phyloP scores from a whole-genome alignment of 805 yeast species.

The Spathaspora hagerdaliae region DNA sequence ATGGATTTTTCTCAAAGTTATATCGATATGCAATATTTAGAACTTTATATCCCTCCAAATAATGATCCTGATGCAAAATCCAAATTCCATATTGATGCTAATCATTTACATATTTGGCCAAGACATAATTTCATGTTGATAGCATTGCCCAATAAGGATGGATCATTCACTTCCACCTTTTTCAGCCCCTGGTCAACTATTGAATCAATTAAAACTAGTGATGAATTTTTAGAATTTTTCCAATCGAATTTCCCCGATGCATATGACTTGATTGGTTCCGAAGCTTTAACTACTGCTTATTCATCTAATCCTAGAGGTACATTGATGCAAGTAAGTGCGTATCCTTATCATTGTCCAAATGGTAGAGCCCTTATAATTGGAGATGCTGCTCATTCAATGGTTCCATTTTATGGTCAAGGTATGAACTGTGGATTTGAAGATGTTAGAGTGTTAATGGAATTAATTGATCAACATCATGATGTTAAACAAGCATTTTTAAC shows the following conservation, averaged over 20 bases:
- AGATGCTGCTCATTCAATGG: slow-evolving; percentile 96
- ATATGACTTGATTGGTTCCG: slow-evolving; percentile 57
- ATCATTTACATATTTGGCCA: slow-evolving; percentile 93
- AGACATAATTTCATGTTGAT: slow-evolving; percentile 81
- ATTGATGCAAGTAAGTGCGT: slow-evolving; percentile 66
- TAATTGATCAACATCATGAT: slow-evolving; percentile 31
- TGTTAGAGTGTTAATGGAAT: slow-evolving; percentile 59
- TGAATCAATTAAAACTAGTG: slow-evolving; percentile 45
- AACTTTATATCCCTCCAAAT: slow-evolving; percentile 67
- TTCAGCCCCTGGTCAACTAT: slow-evolving; percentile 76
- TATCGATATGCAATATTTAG: slow-evolving; percentile 81
- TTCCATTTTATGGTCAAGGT: slow-evolving; percentile 97
- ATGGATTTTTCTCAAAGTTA: slow-evolving; percentile 74
- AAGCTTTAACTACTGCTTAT: slow-evolving; percentile 47
- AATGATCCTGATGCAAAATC: slow-evolving; percentile 17
- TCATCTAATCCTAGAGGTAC: slow-evolving; percentile 67
- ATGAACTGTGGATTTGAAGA: slow-evolving; percentile 97
- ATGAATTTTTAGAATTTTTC: slow-evolving; percentile 53
- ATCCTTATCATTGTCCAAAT: slow-evolving; percentile 60
- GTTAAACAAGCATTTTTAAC: slow-evolving; percentile 47
- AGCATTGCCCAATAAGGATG: slow-evolving; percentile 81
- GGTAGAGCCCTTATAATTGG: slow-evolving; percentile 72
- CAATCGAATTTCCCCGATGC: slow-evolving; percentile 70
- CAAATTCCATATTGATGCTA: slow-evolving; percentile 57
- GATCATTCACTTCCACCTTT: slow-evolving; percentile 84